Percentiles rank a stretch among this genome's conserved stretches.
Evolutionary conservation across 2,329 filamentous ascomycete species (phyloP).

Genomic region (Talaromyces sp.): DNA sequence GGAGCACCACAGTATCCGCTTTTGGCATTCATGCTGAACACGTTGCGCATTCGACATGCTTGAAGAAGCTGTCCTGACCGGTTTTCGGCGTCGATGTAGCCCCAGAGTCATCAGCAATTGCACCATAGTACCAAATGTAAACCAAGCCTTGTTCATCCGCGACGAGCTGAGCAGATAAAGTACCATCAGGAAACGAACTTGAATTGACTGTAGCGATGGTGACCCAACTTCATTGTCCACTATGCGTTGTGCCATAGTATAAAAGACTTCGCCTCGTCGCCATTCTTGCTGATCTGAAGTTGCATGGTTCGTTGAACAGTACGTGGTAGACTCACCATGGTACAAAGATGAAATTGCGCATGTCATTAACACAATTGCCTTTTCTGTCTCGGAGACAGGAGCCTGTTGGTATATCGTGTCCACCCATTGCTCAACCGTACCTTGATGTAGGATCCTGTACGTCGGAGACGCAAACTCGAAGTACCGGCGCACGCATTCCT

Average conservation of each 20-base stretch:
- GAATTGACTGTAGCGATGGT: constrained; percentile 20
- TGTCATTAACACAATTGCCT: background rate
- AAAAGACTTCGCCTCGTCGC: background rate
- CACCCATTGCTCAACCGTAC: background rate
- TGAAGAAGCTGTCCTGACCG: background rate
- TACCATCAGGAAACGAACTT: constrained; percentile 24
- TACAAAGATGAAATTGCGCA: background rate
- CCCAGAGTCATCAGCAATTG: constrained; percentile 38
- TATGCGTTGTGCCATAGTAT: background rate
- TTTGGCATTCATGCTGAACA: background rate
- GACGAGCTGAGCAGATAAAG: constrained; percentile 38
- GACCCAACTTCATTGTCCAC: background rate
- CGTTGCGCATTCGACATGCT: background rate
- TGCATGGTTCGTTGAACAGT: background rate
- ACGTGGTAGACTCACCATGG: background rate
- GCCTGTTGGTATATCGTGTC: background rate
- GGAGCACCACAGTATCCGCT: background rate
- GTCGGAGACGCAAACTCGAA: background rate
- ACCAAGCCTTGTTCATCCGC: constrained; percentile 38
- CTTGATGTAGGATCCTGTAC: background rate
- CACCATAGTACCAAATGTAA: constrained; percentile 34
- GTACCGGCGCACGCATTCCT: background rate
- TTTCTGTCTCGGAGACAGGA: background rate
- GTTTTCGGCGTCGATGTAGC: constrained; percentile 28
- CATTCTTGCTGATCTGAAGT: background rate